Conservation (phyloP, 495 filamentous ascomycete genomes). For the Astrothelium macrocarpum region DNA sequence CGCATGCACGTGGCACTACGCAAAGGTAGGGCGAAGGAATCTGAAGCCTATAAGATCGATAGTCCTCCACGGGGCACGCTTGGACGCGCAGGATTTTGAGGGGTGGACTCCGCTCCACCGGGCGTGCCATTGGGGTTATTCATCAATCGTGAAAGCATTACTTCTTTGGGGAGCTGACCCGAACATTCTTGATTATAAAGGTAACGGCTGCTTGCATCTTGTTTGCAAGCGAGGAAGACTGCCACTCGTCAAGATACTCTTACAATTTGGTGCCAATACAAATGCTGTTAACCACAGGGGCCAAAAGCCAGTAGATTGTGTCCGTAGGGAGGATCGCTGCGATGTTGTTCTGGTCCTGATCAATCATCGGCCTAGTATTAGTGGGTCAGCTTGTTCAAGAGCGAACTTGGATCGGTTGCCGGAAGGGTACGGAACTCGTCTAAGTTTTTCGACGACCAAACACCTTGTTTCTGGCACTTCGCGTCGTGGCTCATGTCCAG, state of each 20-base stretch:
- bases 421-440: too few species aligned
- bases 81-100: background rate
- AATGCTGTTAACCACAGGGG: background rate
- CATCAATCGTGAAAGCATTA: background rate
- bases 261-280: background rate
- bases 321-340: too few species aligned
- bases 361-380: too few species aligned
- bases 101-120: background rate
- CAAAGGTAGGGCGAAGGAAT: too few species aligned
- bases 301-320: too few species aligned
- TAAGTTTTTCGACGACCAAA: too few species aligned
- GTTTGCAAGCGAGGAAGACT: background rate
- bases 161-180: background rate
- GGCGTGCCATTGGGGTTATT: background rate
- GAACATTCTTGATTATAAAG: background rate
- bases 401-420: too few species aligned
- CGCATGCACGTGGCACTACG: background rate
- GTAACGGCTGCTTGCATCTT: background rate
- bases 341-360: too few species aligned
- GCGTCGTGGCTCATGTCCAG: too few species aligned
- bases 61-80: background rate
- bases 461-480: too few species aligned
- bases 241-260: background rate
- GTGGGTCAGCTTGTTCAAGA: too few species aligned
- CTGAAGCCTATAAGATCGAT: background rate